phyloP scores from a whole-genome alignment of 1,139 yeast genomes.

The Ogataea hybrid region DNA sequence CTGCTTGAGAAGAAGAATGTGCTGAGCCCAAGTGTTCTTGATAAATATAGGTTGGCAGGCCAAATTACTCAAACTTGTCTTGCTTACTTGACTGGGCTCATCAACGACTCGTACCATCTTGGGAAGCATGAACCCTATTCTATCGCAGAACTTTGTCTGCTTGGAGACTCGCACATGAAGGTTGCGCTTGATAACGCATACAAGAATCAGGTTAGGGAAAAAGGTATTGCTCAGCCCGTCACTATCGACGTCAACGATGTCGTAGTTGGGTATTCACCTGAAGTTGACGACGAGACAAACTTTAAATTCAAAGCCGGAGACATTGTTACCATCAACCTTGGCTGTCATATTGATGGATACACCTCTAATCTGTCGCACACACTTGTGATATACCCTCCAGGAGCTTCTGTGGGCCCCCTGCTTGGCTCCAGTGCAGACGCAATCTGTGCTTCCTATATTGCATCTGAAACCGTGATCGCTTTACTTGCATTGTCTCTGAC shows the following conservation, averaged over 20 bases:
- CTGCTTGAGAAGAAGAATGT: constrained; percentile 74
- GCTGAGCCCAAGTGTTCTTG: constrained; percentile 58
- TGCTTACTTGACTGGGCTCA: constrained; percentile 59
- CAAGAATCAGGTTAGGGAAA: constrained; percentile 61
- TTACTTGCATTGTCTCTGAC: constrained; percentile 70
- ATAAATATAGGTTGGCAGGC: constrained; percentile 87
- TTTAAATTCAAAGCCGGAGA: constrained; percentile 71
- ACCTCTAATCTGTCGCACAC: constrained; percentile 87
- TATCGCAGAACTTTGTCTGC: constrained; percentile 74
- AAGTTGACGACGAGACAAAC: constrained; percentile 60
- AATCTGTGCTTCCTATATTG: constrained; percentile 82
- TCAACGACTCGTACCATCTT: constrained; percentile 69
- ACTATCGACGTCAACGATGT: constrained; percentile 81
- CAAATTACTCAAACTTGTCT: constrained; percentile 88
- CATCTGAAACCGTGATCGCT: constrained; percentile 76
- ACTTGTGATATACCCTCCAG: constrained; percentile 74
- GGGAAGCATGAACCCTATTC: constrained; percentile 47
- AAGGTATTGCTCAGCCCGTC: constrained; percentile 92
- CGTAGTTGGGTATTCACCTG: constrained; percentile 82
- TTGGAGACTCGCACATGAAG: constrained; percentile 73
- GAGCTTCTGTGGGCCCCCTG: constrained; percentile 59
- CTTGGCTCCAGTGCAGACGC: constrained; percentile 89
- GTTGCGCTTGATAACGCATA: constrained; percentile 54
- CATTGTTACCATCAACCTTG: constrained; percentile 76
- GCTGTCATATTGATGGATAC: constrained; percentile 94